These are phyloP conservation scores for Candida adriatica DNA, from an alignment of 805 yeast species.

Conservation along the genomic window DNA sequence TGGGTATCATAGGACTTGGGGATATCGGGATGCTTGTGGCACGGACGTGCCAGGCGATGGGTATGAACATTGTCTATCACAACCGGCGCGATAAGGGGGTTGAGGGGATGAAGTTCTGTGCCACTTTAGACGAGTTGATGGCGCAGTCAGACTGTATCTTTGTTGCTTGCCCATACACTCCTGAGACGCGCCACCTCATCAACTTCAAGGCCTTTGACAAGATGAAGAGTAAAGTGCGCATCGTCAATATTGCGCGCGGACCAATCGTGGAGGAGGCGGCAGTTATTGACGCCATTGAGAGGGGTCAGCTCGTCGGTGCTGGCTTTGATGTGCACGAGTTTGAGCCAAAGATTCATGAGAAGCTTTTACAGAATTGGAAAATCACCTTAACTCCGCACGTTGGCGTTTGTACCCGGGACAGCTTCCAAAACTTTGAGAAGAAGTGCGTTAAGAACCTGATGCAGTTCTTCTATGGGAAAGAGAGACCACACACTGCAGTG, in stretches of 20 bases:
- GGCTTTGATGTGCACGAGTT: conserved; percentile 38
- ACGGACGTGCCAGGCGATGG: conserved; percentile 34
- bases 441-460: conserved; percentile 31
- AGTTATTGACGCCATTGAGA: conserved; percentile 31
- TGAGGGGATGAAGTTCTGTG: conserved; percentile 26
- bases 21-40: conserved; percentile 40
- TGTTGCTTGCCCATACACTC: conserved; percentile 33
- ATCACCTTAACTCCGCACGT: conserved; percentile 32
- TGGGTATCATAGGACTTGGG: conserved; percentile 43
- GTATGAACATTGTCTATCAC: conserved; percentile 37
- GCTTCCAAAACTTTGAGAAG: conserved; percentile 31
- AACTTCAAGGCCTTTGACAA: conserved; percentile 24
- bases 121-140: conserved; percentile 22
- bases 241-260: conserved; percentile 33
- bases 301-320: conserved; percentile 35
- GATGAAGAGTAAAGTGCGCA: conserved; percentile 26
- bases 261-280: conserved; percentile 35
- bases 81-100: conserved; percentile 34
- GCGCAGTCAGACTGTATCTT: conserved; percentile 27
- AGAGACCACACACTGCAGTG: conserved; percentile 26
- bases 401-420: conserved; percentile 31
- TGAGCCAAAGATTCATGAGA: conserved; percentile 32
- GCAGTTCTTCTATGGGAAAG: conserved; percentile 29
- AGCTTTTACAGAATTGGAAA: conserved; percentile 28
- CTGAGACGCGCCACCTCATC: conserved; percentile 32